Conservation (phyloP, 129 eudicot genomes). For the Tagetes patula region DNA sequence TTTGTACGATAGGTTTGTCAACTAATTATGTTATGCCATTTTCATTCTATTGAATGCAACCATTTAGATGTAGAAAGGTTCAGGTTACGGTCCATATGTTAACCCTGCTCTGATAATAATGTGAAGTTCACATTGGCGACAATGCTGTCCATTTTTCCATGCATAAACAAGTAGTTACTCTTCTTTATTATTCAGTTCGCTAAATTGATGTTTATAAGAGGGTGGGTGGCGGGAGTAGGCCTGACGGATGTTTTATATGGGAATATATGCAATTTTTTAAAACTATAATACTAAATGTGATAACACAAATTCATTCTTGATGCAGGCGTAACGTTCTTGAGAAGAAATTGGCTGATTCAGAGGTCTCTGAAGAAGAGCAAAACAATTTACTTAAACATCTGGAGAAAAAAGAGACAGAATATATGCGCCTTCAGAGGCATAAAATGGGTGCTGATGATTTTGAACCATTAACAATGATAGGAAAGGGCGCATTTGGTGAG, state of each 20-base stretch:
- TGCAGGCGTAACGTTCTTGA: constrained; percentile 85
- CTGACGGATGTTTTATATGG: not conserved
- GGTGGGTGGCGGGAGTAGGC: not conserved
- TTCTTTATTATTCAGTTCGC: not conserved
- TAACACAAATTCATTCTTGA: not conserved
- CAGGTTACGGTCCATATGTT: not conserved
- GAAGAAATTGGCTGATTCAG: constrained; percentile 91
- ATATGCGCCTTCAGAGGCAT: constrained; percentile 97
- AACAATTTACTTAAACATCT: constrained; percentile 67
- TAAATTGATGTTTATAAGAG: constrained; percentile 3
- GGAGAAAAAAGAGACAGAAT: constrained; percentile 93
- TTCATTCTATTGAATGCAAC: constrained; percentile 11
- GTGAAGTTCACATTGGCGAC: constrained; percentile 1
- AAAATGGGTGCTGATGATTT: constrained; percentile 98
- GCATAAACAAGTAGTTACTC: not conserved
- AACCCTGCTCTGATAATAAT: not conserved
- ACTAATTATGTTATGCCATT: not conserved
- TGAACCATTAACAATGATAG: constrained; percentile 92
- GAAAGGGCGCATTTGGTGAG: constrained; percentile 99
- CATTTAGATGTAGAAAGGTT: not conserved
- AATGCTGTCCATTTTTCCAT: constrained; percentile 17
- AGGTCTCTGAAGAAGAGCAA: constrained; percentile 88
- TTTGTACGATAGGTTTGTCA: not conserved
- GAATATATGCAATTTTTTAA: constrained; percentile 3
- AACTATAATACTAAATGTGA: not conserved